Conservation (phyloP, 768 basidiomycete genomes). For the Amanita muscaria region DNA sequence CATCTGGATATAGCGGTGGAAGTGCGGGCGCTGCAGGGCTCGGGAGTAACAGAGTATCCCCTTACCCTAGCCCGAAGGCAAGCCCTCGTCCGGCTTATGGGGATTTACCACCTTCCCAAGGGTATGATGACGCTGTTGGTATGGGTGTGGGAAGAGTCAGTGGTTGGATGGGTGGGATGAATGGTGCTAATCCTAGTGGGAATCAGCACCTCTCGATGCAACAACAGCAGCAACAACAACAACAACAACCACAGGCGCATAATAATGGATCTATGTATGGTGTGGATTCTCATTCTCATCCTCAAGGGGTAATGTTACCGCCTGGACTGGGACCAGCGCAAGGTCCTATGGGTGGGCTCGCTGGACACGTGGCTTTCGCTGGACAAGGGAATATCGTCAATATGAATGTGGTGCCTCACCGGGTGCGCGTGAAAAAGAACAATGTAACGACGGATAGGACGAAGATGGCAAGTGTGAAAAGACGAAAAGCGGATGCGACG, state of each 20-base stretch:
- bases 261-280: not conserved
- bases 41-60: constrained; percentile 35
- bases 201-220: too few species aligned
- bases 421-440: constrained; percentile 37
- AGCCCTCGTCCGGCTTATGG: constrained; percentile 47
- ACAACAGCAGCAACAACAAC: too few species aligned
- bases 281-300: too few species aligned
- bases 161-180: not conserved
- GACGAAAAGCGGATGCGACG: constrained; percentile 83
- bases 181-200: too few species aligned
- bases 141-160: not conserved
- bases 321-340: not conserved
- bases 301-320: too few species aligned
- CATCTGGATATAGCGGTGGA: not conserved
- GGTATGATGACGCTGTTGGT: constrained; percentile 18
- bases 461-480: constrained; percentile 73
- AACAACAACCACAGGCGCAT: not conserved
- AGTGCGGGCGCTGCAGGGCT: constrained; percentile 1
- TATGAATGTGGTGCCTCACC: not conserved
- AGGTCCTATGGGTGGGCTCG: not conserved
- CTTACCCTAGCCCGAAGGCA: constrained; percentile 62
- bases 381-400: not conserved
- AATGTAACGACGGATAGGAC: constrained; percentile 91
- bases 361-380: not conserved
- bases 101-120: constrained; percentile 31